Conservation (phyloP, 2,329 filamentous ascomycete genomes). For the Fusarium bulbicola region DNA sequence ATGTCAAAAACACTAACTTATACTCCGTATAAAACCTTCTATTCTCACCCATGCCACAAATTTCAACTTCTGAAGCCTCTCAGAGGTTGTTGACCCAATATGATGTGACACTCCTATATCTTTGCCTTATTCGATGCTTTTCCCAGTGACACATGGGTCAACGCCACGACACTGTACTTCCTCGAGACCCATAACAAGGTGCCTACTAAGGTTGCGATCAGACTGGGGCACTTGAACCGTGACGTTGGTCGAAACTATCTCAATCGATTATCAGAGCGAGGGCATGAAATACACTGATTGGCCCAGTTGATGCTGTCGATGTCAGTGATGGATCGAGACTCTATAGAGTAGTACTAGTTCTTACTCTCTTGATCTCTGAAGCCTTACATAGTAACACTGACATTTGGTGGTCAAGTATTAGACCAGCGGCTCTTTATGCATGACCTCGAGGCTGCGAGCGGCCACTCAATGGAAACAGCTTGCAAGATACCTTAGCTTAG, state of each 20-base stretch:
- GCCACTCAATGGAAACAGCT: background rate
- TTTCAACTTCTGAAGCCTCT: background rate
- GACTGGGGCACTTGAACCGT: background rate
- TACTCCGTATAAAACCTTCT: background rate
- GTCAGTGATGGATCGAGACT: background rate
- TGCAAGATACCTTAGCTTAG: background rate
- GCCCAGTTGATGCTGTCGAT: background rate
- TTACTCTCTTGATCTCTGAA: background rate
- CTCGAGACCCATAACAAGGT: background rate
- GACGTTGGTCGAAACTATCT: background rate
- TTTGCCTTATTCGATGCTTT: background rate
- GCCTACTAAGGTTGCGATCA: background rate
- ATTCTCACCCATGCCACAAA: background rate
- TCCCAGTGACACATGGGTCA: background rate
- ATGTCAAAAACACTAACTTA: background rate
- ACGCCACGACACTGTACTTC: background rate
- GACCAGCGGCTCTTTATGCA: background rate
- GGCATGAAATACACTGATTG: background rate
- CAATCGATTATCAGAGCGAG: background rate
- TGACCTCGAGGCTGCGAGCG: background rate
- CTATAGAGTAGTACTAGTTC: background rate
- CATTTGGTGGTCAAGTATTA: background rate
- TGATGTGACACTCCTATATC: conserved; percentile 5
- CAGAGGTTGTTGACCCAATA: background rate
- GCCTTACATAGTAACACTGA: background rate